These are phyloP conservation scores for Pichia californica DNA, from an alignment of 805 yeast species.

Conservation along the genomic window DNA sequence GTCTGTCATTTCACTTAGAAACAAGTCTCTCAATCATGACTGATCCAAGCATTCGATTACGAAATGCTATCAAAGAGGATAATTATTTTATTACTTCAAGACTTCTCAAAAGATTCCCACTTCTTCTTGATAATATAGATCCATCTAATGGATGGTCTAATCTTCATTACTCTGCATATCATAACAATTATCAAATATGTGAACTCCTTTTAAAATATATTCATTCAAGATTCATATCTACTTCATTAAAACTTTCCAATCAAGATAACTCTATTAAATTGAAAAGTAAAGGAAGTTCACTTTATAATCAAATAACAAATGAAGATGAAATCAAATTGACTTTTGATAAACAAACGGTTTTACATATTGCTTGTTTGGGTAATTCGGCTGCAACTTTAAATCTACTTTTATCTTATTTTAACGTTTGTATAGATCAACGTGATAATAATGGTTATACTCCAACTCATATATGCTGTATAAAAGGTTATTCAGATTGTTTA, in stretches of 20 bases:
- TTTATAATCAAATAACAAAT: conserved; percentile 25
- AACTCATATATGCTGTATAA: conserved; percentile 58
- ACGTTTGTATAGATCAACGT: conserved; percentile 39
- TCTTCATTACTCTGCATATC: conserved; percentile 70
- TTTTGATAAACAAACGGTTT: conserved; percentile 54
- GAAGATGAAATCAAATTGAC: conserved; percentile 36
- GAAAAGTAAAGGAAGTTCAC: conserved; percentile 3
- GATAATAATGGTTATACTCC: conserved; percentile 51
- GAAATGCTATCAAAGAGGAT: conserved; percentile 60
- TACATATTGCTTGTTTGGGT: conserved; percentile 61
- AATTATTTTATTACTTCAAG: conserved; percentile 58
- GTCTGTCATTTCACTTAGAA: too few relatives aligned
- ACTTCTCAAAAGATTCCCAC: conserved; percentile 61
- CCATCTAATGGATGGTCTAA: conserved; percentile 76
- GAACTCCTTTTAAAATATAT: conserved; percentile 20
- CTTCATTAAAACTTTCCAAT: background rate
- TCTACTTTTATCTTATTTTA: conserved; percentile 58
- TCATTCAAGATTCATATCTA: conserved; percentile 9
- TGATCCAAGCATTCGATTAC: conserved; percentile 60
- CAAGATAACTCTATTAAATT: conserved; percentile 1
- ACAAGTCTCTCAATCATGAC: conserved; percentile 35
- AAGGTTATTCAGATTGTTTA: conserved; percentile 57
- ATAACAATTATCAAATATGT: conserved; percentile 61
- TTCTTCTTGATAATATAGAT: conserved; percentile 61
- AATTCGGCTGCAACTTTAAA: conserved; percentile 61